A percentile compares a stretch with the other conserved stretches of the same genome.
Evolutionary conservation across 2,329 filamentous ascomycete genomes (phyloP).

Genomic region (Pseudogymnoascus sp.): DNA sequence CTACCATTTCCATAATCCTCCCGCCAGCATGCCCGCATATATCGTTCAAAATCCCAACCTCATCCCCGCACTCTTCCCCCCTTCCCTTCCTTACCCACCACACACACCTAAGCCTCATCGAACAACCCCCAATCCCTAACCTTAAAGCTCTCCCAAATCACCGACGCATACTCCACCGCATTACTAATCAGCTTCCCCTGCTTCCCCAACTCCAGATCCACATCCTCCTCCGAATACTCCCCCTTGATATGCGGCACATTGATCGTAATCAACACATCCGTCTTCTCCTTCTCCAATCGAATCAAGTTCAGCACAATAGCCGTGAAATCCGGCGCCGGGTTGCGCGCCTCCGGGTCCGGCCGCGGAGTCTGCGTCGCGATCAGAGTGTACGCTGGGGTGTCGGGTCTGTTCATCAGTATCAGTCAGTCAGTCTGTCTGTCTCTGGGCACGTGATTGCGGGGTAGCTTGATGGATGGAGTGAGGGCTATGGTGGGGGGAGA

Average conservation of each 20-base stretch:
- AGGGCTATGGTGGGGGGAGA: background rate
- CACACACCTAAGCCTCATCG: conserved; percentile 24
- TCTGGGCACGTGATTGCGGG: conserved; percentile 13
- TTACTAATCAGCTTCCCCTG: conserved; percentile 62
- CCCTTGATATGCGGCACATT: conserved; percentile 80
- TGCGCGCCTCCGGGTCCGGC: conserved; percentile 26
- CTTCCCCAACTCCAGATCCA: conserved; percentile 59
- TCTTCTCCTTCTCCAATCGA: conserved; percentile 64
- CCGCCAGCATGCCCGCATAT: background rate
- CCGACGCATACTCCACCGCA: conserved; percentile 58
- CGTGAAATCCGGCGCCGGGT: conserved; percentile 49
- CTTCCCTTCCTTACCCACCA: background rate
- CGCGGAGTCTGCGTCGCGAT: conserved; percentile 56
- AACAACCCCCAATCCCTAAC: conserved; percentile 75
- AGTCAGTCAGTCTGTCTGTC: background rate
- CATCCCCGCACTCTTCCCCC: background rate
- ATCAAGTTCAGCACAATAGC: conserved; percentile 72
- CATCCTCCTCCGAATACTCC: conserved; percentile 65
- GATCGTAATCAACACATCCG: conserved; percentile 78
- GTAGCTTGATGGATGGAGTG: conserved; percentile 18
- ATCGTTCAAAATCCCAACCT: background rate
- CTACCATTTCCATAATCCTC: background rate
- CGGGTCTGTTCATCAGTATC: conserved; percentile 31
- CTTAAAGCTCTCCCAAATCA: conserved; percentile 66
- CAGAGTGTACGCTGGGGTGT: conserved; percentile 59